Conservation (phyloP, 176 grass and related monocot species). For the Musa beccarii region DNA sequence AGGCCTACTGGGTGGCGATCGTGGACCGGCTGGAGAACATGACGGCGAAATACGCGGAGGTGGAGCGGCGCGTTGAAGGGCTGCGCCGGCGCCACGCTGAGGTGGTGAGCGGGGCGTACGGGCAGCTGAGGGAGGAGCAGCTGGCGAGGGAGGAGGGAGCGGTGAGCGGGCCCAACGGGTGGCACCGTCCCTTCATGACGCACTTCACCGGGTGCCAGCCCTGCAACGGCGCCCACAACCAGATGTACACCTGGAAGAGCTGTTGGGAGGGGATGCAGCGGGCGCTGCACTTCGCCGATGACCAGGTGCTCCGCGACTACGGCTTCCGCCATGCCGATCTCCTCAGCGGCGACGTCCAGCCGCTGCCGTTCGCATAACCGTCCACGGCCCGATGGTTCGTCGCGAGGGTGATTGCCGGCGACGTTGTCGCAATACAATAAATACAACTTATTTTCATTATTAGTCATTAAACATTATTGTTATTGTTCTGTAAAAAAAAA, state of each 20-base stretch:
- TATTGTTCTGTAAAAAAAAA: too few species aligned
- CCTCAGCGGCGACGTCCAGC: conserved; percentile 34
- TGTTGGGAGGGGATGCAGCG: conserved; percentile 67
- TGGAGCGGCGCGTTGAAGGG: conserved; percentile 30
- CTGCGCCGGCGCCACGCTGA: conserved; percentile 55
- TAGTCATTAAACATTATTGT: too few species aligned
- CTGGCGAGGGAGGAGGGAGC: conserved; percentile 24
- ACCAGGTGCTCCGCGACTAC: conserved; percentile 69
- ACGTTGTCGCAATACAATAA: too few species aligned
- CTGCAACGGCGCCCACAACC: conserved; percentile 65
- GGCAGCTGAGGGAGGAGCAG: conserved; percentile 27
- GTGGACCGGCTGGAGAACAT: conserved; percentile 47
- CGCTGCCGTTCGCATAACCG: conserved; percentile 59
- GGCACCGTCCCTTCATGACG: conserved; percentile 66
- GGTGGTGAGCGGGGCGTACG: conserved; percentile 23
- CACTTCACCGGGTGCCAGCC: conserved; percentile 98
- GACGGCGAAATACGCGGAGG: conserved; percentile 34
- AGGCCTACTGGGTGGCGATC: conserved; percentile 92
- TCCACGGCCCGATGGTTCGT: background rate
- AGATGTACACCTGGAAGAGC: conserved; percentile 44
- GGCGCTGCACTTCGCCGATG: conserved; percentile 80
- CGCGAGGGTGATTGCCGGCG: too few species aligned
- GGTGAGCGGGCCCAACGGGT: conserved; percentile 30
- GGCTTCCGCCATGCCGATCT: conserved; percentile 48
- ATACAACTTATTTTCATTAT: too few species aligned